Percentiles rank a stretch among this genome's conserved stretches.
phyloP scores from a whole-genome alignment of 2,329 filamentous ascomycete species.

The Neophaeococcomyces aloes region DNA sequence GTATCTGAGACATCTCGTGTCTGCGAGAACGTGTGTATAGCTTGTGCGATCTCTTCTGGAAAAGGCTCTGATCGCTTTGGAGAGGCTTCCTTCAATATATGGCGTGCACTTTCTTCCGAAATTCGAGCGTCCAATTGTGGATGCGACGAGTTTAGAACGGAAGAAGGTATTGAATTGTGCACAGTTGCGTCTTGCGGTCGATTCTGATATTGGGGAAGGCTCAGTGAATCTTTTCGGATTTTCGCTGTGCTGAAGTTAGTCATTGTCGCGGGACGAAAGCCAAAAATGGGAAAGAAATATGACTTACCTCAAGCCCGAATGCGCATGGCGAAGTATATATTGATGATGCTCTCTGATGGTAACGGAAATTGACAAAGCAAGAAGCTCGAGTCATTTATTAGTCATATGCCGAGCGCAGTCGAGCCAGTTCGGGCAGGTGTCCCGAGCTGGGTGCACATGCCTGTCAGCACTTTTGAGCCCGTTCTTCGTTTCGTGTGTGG shows the following conservation, averaged over 20 bases:
- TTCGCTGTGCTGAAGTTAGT: slow-evolving; percentile 12
- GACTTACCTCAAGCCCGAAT: neutral
- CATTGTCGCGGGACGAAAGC: slow-evolving; percentile 8
- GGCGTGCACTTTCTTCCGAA: neutral
- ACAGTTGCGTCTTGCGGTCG: neutral
- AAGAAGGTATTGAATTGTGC: neutral
- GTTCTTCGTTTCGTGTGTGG: too few species aligned
- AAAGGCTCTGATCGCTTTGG: slow-evolving; percentile 3
- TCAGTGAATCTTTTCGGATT: slow-evolving; percentile 6
- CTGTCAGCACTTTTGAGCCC: neutral
- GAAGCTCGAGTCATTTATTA: too few species aligned
- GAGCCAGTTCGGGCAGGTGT: neutral
- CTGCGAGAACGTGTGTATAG: neutral
- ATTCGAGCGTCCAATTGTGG: neutral
- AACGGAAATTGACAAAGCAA: slow-evolving; percentile 1
- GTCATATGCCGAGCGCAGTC: too few species aligned
- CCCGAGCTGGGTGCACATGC: neutral
- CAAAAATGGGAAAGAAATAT: neutral
- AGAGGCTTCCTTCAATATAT: neutral
- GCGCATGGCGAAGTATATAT: neutral
- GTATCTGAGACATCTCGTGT: neutral
- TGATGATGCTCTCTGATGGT: slow-evolving; percentile 1
- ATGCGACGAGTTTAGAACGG: neutral
- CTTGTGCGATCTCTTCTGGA: slow-evolving; percentile 3
- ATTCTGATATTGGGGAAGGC: neutral